Evolutionary conservation across 2,329 filamentous ascomycete species (phyloP).

Genomic region (Coniochaeta sp.): DNA sequence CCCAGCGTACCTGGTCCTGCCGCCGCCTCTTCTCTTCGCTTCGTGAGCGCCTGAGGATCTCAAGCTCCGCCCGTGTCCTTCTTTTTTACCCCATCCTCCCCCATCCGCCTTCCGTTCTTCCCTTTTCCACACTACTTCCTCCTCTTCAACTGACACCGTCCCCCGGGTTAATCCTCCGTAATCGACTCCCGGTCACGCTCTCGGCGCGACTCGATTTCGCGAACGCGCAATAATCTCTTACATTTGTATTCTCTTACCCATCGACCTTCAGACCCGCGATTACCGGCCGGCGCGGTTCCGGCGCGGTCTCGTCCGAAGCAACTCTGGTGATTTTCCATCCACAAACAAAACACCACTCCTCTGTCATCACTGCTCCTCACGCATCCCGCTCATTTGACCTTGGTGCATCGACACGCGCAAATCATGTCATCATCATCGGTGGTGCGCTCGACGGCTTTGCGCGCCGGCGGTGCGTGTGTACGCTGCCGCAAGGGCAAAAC

Average conservation of each 20-base stretch:
- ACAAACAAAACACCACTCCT: background rate
- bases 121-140: slow-evolving; percentile 6
- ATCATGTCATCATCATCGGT: slow-evolving; percentile 27
- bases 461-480: slow-evolving; percentile 54
- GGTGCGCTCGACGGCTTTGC: slow-evolving; percentile 51
- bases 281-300: background rate
- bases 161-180: background rate
- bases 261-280: background rate
- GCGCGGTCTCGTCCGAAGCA: background rate
- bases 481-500: slow-evolving; percentile 59
- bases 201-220: background rate
- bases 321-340: background rate
- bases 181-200: background rate
- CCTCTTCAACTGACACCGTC: background rate
- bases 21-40: slow-evolving; percentile 19
- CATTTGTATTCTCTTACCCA: background rate
- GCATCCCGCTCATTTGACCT: background rate
- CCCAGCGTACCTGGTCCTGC: slow-evolving; percentile 11
- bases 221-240: background rate
- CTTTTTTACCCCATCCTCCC: slow-evolving; percentile 16
- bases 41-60: slow-evolving; percentile 9
- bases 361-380: background rate
- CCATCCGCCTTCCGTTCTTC: slow-evolving; percentile 8
- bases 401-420: background rate
- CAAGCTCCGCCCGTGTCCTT: slow-evolving; percentile 14